Evolutionary conservation across 306 rosid species (phyloP).

Genomic region (Arachis stenosperma): DNA sequence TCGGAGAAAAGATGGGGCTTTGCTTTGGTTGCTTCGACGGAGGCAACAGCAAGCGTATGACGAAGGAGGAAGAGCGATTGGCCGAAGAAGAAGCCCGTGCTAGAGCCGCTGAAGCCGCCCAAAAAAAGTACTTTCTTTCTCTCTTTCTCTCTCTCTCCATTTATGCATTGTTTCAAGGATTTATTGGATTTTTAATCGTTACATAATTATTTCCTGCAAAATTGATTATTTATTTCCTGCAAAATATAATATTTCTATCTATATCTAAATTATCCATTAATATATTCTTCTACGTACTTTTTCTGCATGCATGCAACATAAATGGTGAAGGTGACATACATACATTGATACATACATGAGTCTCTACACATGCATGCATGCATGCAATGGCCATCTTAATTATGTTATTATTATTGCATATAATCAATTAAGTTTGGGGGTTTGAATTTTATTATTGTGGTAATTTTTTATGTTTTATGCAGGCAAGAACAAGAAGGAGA

Average conservation of each 20-base stretch:
- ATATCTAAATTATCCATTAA: too few relatives aligned
- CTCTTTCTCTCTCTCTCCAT: background rate
- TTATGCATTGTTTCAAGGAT: background rate
- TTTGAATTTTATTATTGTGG: background rate
- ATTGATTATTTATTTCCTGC: too few relatives aligned
- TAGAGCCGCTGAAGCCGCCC: constrained; percentile 94
- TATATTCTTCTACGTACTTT: too few relatives aligned
- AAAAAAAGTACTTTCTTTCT: constrained; percentile 53
- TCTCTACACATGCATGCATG: too few relatives aligned
- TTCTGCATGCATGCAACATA: background rate
- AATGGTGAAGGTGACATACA: too few relatives aligned
- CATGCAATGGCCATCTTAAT: too few relatives aligned
- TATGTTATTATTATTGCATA: too few relatives aligned
- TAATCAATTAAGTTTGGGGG: too few relatives aligned
- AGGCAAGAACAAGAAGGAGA: constrained; percentile 88
- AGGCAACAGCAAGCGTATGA: constrained; percentile 62
- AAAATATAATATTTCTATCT: too few relatives aligned
- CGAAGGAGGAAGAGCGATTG: constrained; percentile 74
- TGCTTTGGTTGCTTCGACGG: constrained; percentile 82
- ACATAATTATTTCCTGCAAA: too few relatives aligned
- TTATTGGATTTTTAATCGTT: background rate
- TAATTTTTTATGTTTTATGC: constrained; percentile 24
- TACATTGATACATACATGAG: too few relatives aligned
- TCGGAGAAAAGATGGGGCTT: constrained; percentile 60
- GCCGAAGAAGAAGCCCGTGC: constrained; percentile 84